These are phyloP conservation scores for Fusarium coicis DNA, from an alignment of 2,329 filamentous ascomycete genomes.

Conservation along the genomic window DNA sequence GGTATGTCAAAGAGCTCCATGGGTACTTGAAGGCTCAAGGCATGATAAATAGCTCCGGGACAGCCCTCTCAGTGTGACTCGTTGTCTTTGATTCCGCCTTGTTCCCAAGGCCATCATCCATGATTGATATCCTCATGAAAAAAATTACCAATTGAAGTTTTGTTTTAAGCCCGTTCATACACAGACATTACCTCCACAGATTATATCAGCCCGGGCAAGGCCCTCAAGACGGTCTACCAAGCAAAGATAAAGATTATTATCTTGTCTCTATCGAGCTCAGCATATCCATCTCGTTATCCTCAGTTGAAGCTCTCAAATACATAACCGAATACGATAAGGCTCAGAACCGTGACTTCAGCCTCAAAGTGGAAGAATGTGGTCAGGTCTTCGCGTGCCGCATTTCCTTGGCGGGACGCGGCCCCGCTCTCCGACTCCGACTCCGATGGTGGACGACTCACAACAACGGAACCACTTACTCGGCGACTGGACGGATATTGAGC, in stretches of 20 bases:
- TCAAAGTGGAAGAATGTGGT: slow-evolving; percentile 16
- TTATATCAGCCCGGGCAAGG: neutral
- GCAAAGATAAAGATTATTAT: neutral
- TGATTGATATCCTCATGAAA: neutral
- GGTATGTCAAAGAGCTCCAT: slow-evolving; percentile 1
- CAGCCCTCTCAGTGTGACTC: slow-evolving; percentile 1
- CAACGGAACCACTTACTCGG: slow-evolving; percentile 32
- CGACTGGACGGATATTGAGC: slow-evolving; percentile 33
- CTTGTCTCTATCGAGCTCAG: neutral
- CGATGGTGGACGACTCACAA: slow-evolving; percentile 14
- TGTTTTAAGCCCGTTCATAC: neutral
- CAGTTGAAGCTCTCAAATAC: neutral
- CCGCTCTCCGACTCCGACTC: slow-evolving; percentile 12
- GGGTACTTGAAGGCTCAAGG: slow-evolving; percentile 12
- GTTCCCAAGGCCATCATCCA: neutral
- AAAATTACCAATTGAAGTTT: neutral
- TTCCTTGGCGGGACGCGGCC: slow-evolving; percentile 28
- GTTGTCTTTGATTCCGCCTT: neutral
- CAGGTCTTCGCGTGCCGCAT: slow-evolving; percentile 20
- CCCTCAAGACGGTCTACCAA: neutral
- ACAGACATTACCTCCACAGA: neutral
- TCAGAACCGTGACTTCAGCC: slow-evolving; percentile 14
- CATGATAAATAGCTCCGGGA: slow-evolving; percentile 36
- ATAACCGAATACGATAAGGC: slow-evolving; percentile 3
- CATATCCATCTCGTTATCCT: neutral